phyloP scores from a whole-genome alignment of 1,284 basidiomycete species.

The Cryptococcus sp. region DNA sequence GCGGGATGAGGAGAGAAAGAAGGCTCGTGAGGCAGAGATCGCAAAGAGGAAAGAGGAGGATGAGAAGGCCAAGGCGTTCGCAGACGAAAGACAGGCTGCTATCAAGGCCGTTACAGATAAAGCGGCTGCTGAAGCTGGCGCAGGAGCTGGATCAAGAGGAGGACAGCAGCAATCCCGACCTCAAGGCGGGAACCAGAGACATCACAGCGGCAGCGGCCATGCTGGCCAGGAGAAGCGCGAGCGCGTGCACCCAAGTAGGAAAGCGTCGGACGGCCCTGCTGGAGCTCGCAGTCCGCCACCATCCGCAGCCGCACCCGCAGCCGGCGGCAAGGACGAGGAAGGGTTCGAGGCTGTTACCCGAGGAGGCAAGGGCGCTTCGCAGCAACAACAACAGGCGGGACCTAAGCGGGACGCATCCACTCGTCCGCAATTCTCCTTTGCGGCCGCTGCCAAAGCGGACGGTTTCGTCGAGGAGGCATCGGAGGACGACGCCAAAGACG shows the following conservation, averaged over 20 bases:
- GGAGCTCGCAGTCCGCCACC: conserved; percentile 1
- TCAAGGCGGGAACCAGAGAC: not conserved
- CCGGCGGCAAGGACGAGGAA: conserved; percentile 22
- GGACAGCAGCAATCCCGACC: conserved; percentile 9
- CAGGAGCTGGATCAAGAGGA: conserved; percentile 10
- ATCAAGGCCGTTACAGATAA: conserved; percentile 41
- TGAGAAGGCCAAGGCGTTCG: conserved; percentile 24
- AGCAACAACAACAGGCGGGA: conserved; percentile 10
- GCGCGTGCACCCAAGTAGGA: conserved; percentile 26
- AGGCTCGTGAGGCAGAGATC: conserved; percentile 35
- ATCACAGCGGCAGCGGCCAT: too few species aligned
- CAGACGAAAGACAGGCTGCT: conserved; percentile 28
- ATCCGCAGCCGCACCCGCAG: too few species aligned
- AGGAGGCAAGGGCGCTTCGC: conserved; percentile 13
- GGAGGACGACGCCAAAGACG: conserved; percentile 17
- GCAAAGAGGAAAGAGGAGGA: conserved; percentile 43
- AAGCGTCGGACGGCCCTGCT: conserved; percentile 2
- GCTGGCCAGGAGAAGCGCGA: conserved; percentile 11
- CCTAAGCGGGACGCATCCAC: conserved; percentile 36
- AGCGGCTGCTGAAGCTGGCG: conserved; percentile 18
- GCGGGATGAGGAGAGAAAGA: conserved; percentile 39
- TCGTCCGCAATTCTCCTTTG: conserved; percentile 46
- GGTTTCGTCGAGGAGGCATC: conserved; percentile 29
- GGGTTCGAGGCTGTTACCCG: conserved; percentile 39
- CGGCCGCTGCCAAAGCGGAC: conserved; percentile 41